A percentile compares a stretch with the other conserved stretches of the same genome.
These are phyloP conservation scores for Arabis alpina DNA, from an alignment of 345 rosid species.

Conservation along the genomic window DNA sequence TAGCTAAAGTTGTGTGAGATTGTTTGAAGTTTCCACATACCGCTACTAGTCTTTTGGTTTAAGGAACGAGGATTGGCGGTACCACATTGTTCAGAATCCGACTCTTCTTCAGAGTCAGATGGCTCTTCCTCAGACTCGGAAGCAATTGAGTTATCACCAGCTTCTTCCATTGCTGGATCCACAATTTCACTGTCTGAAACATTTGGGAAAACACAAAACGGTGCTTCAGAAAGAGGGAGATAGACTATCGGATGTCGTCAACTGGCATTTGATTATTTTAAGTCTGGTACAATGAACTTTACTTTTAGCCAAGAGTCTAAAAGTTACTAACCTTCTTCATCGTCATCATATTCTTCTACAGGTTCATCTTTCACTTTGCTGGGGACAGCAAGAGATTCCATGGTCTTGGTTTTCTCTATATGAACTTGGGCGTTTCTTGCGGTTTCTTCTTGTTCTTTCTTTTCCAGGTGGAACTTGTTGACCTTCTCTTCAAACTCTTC, in stretches of 20 bases:
- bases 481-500: slow-evolving; percentile 99
- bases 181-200: slow-evolving; percentile 60
- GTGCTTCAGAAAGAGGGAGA: not conserved
- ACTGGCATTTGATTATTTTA: slow-evolving; percentile 12
- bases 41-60: slow-evolving; percentile 31
- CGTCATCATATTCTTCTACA: slow-evolving; percentile 49
- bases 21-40: slow-evolving; percentile 23
- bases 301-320: not conserved
- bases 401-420: slow-evolving; percentile 57
- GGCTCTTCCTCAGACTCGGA: slow-evolving; percentile 30
- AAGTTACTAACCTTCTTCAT: slow-evolving; percentile 7
- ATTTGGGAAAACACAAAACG: slow-evolving; percentile 11
- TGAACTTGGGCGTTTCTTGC: slow-evolving; percentile 89
- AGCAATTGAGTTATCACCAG: slow-evolving; percentile 14
- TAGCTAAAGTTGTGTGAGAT: slow-evolving; percentile 1
- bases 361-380: slow-evolving; percentile 52
- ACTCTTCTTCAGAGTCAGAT: slow-evolving; percentile 27
- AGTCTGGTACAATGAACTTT: slow-evolving; percentile 15
- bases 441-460: slow-evolving; percentile 94
- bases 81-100: slow-evolving; percentile 36
- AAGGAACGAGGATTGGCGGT: slow-evolving; percentile 29
- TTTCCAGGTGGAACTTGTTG: slow-evolving; percentile 78
- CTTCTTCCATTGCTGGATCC: slow-evolving; percentile 50
- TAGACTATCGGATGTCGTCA: slow-evolving; percentile 6
- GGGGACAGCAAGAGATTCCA: slow-evolving; percentile 47